Evolutionary conservation across 2,329 filamentous ascomycete genomes (phyloP).

Genomic region (Exophiala calicioides): DNA sequence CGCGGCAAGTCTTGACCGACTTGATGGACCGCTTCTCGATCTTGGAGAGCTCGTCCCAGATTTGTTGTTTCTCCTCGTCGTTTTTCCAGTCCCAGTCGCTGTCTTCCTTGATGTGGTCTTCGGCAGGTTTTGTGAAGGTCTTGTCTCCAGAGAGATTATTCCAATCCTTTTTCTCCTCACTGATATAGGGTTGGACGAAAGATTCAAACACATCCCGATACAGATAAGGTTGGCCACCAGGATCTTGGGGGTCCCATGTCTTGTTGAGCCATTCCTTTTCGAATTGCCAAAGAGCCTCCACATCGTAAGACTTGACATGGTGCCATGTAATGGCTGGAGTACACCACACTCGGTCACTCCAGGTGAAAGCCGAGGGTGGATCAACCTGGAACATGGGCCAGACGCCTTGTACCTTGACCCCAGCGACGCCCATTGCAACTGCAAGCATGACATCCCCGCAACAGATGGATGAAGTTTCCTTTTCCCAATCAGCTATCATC

Average conservation of each 20-base stretch:
- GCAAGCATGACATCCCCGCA: slow-evolving; percentile 28
- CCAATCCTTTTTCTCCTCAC: slow-evolving; percentile 22
- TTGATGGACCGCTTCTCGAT: slow-evolving; percentile 14
- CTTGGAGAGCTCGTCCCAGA: slow-evolving; percentile 21
- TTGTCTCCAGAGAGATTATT: slow-evolving; percentile 25
- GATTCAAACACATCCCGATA: slow-evolving; percentile 24
- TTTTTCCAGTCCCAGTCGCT: slow-evolving; percentile 24
- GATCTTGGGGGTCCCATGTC: slow-evolving; percentile 19
- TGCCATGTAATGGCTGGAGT: slow-evolving; percentile 27
- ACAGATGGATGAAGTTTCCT: slow-evolving; percentile 27
- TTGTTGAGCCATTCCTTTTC: slow-evolving; percentile 26
- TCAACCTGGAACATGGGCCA: slow-evolving; percentile 29
- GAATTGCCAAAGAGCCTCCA: slow-evolving; percentile 27
- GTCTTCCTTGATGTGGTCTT: slow-evolving; percentile 22
- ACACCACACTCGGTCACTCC: slow-evolving; percentile 19
- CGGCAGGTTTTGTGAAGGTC: slow-evolving; percentile 18
- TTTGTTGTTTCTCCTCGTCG: slow-evolving; percentile 21
- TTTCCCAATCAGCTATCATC: slow-evolving; percentile 25
- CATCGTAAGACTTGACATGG: slow-evolving; percentile 21
- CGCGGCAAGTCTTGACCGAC: slow-evolving; percentile 17
- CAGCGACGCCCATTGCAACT: slow-evolving; percentile 24
- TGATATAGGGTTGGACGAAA: slow-evolving; percentile 20
- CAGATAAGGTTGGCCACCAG: slow-evolving; percentile 20
- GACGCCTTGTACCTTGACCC: slow-evolving; percentile 21
- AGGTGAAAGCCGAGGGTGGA: slow-evolving; percentile 19